Percentiles rank a stretch among this genome's conserved stretches.
Conservation (phyloP, 2,329 filamentous ascomycete genomes). For the Chlorencoelia australis region DNA sequence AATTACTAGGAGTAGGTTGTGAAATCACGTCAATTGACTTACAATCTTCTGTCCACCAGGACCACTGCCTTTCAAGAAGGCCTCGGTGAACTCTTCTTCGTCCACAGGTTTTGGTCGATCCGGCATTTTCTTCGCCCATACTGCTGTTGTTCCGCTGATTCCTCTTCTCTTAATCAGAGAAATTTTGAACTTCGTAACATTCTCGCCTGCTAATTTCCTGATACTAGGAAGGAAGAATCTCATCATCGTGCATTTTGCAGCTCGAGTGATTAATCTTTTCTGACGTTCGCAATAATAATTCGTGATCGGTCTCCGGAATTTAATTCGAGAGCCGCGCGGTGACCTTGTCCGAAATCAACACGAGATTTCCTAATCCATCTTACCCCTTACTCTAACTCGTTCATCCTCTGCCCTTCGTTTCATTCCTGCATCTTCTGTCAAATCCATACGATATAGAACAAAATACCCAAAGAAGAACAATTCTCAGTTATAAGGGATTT, state of each 20-base stretch:
- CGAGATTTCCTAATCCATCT: no score
- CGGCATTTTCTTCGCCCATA: constrained; percentile 52
- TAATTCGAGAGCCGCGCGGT: no score
- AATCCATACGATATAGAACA: no score
- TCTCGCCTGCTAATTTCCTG: constrained; percentile 9
- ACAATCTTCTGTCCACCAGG: constrained; percentile 95
- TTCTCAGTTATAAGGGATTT: no score
- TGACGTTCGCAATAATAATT: neutral
- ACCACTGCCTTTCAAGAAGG: constrained; percentile 82
- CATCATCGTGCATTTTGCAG: constrained; percentile 22
- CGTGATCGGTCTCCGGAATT: neutral
- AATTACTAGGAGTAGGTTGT: neutral
- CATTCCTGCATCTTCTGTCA: no score
- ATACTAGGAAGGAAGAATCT: constrained; percentile 11
- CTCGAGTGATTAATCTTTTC: constrained; percentile 1
- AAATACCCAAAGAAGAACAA: no score
- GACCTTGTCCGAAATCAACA: no score
- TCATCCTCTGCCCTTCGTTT: no score
- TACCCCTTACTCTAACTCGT: no score
- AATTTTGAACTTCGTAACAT: constrained; percentile 1
- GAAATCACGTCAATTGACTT: constrained; percentile 20
- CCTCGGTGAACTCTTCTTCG: constrained; percentile 72
- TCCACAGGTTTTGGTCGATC: constrained; percentile 62
- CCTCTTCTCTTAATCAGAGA: constrained; percentile 4
- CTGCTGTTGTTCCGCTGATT: constrained; percentile 12